Evolutionary conservation across 2,329 filamentous ascomycete genomes (phyloP).

Genomic region (Elsinoe fawcettii): DNA sequence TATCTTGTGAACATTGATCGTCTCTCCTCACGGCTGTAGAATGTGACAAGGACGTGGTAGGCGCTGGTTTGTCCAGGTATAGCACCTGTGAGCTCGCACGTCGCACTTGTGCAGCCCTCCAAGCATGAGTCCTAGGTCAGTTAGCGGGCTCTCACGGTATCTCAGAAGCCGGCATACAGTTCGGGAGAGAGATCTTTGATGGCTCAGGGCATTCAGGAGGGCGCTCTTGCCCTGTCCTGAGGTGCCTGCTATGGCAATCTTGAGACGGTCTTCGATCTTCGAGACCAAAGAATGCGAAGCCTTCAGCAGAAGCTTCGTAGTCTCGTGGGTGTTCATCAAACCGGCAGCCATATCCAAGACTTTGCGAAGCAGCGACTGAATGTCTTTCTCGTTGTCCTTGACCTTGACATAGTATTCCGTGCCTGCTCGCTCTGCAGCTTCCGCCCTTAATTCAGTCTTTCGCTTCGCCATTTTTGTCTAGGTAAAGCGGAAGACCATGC

Average conservation of each 20-base stretch:
- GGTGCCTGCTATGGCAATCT: neutral
- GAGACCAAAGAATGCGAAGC: neutral
- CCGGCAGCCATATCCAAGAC: neutral
- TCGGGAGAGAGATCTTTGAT: neutral
- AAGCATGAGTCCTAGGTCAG: neutral
- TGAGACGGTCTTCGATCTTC: neutral
- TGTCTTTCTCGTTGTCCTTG: neutral
- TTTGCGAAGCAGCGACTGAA: neutral
- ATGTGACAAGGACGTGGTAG: neutral
- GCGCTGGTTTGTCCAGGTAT: neutral
- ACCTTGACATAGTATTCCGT: neutral
- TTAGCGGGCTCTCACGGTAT: neutral
- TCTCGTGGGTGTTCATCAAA: neutral
- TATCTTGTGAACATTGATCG: neutral
- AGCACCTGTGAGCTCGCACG: neutral
- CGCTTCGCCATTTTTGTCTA: neutral
- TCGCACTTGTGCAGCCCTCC: constrained; percentile 1
- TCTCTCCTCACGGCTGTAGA: neutral
- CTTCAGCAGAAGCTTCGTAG: neutral
- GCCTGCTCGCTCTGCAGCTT: neutral
- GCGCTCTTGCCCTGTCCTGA: constrained; percentile 3
- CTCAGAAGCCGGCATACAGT: neutral
- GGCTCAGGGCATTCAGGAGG: neutral
- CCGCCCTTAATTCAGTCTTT: neutral
- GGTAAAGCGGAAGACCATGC: no score